Evolutionary conservation across 2,329 filamentous ascomycete genomes (phyloP).

Genomic region (Cercospora zeae-maydis): DNA sequence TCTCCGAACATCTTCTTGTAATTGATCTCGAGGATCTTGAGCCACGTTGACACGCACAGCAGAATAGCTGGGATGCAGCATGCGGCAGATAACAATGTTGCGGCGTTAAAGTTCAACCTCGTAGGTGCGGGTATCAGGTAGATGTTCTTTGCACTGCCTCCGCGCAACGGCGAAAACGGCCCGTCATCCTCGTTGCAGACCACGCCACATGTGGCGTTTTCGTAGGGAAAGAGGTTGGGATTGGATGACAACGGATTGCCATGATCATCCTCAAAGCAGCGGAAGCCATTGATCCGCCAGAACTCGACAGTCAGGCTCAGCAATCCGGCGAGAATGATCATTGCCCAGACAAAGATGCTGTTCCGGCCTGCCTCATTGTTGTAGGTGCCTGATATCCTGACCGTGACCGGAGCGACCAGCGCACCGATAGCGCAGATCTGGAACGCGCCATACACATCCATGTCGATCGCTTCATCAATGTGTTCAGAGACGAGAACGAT

Average conservation of each 20-base stretch:
- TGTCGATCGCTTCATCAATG: slow-evolving; percentile 61
- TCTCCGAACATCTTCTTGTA: slow-evolving; percentile 50
- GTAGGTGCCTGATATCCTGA: slow-evolving; percentile 60
- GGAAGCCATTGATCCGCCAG: slow-evolving; percentile 49
- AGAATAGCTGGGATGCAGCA: slow-evolving; percentile 64
- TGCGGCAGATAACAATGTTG: slow-evolving; percentile 59
- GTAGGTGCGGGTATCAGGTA: slow-evolving; percentile 59
- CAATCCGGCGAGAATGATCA: slow-evolving; percentile 57
- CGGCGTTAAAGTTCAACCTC: slow-evolving; percentile 56
- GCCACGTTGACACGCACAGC: slow-evolving; percentile 59
- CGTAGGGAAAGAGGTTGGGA: slow-evolving; percentile 46
- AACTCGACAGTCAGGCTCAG: slow-evolving; percentile 63
- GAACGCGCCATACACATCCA: slow-evolving; percentile 67
- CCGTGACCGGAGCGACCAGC: slow-evolving; percentile 60
- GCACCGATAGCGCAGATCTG: slow-evolving; percentile 65
- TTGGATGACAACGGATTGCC: slow-evolving; percentile 40
- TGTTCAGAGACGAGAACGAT: slow-evolving; percentile 60
- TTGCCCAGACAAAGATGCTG: slow-evolving; percentile 64
- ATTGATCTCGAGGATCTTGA: slow-evolving; percentile 61
- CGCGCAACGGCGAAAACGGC: slow-evolving; percentile 55
- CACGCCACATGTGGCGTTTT: slow-evolving; percentile 45
- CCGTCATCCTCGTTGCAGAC: slow-evolving; percentile 46
- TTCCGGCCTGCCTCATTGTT: slow-evolving; percentile 62
- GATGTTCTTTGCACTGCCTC: slow-evolving; percentile 56
- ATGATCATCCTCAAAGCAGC: slow-evolving; percentile 44